phyloP scores from a whole-genome alignment of 1,284 basidiomycete genomes.

The Melampsora larici-populina region DNA sequence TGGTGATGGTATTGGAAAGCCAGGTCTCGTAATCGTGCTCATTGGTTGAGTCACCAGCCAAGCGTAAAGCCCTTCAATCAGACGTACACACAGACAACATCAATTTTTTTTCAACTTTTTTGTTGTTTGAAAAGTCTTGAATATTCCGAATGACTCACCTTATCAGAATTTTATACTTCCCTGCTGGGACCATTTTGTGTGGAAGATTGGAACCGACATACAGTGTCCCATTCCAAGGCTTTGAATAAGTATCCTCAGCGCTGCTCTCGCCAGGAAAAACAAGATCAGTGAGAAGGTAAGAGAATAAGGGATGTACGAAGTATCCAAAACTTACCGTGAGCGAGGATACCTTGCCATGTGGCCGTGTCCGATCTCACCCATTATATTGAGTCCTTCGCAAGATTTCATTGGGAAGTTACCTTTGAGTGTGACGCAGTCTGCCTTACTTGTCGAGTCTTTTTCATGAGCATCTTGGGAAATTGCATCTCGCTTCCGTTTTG shows the following conservation, averaged over 20 bases:
- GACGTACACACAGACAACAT: background rate
- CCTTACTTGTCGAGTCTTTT: no score
- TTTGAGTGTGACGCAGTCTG: background rate
- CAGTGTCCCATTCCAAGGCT: slow-evolving; percentile 33
- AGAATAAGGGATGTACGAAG: background rate
- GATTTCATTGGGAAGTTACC: background rate
- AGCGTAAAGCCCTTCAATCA: slow-evolving; percentile 25
- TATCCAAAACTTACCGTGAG: background rate
- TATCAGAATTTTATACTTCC: slow-evolving; percentile 23
- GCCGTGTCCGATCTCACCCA: background rate
- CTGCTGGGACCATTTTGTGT: slow-evolving; percentile 7
- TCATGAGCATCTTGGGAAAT: no score
- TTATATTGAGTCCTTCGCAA: background rate
- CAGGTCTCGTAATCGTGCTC: slow-evolving; percentile 31
- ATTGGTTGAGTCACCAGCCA: background rate
- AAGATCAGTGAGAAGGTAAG: background rate
- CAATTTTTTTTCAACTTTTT: no score
- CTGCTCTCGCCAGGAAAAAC: background rate
- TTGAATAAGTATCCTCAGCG: background rate
- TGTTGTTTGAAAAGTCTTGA: background rate
- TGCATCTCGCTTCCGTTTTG: background rate
- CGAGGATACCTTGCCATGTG: background rate
- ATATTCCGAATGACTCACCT: slow-evolving; percentile 17
- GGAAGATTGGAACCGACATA: slow-evolving; percentile 7
- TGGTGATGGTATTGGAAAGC: slow-evolving; percentile 8